Evolutionary conservation across 164 flowering plant genomes (phyloP).

Genomic region (Nelumbo lutea): DNA sequence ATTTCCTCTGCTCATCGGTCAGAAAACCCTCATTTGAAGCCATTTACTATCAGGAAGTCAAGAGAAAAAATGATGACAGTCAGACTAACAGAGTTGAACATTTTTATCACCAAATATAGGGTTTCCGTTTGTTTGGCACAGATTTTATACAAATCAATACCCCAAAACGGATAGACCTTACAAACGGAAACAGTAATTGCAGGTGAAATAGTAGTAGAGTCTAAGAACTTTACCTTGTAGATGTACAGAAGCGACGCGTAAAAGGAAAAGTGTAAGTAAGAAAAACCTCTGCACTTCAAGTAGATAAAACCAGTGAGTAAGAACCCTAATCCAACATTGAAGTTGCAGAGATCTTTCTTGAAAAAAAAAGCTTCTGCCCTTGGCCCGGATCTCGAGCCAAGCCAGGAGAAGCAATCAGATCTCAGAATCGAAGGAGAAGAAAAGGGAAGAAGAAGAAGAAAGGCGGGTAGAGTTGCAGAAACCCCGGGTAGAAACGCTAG

Average conservation of each 20-base stretch:
- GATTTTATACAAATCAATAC: background rate
- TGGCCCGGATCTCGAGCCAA: slow-evolving; percentile 52
- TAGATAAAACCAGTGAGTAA: background rate
- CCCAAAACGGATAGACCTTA: background rate
- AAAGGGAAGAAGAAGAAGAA: background rate
- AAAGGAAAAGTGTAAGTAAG: background rate
- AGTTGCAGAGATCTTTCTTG: background rate
- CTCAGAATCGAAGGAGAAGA: background rate
- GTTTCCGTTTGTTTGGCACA: background rate
- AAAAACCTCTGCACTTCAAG: background rate
- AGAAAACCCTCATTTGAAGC: slow-evolving; percentile 81
- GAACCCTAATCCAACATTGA: slow-evolving; percentile 12
- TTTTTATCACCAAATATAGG: background rate
- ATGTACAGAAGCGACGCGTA: background rate
- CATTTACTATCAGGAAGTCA: slow-evolving; percentile 35
- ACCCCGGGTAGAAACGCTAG: slow-evolving; percentile 5
- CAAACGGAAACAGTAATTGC: background rate
- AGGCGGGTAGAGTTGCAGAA: background rate
- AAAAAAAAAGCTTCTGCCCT: slow-evolving; percentile 35
- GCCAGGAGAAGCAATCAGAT: slow-evolving; percentile 13
- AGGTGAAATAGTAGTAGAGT: background rate
- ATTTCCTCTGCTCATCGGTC: slow-evolving; percentile 83
- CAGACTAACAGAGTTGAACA: background rate
- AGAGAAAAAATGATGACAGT: background rate
- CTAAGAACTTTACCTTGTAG: background rate